phyloP scores from a whole-genome alignment of 2,329 filamentous ascomycete genomes.

The Phyllosticta citribraziliensis region DNA sequence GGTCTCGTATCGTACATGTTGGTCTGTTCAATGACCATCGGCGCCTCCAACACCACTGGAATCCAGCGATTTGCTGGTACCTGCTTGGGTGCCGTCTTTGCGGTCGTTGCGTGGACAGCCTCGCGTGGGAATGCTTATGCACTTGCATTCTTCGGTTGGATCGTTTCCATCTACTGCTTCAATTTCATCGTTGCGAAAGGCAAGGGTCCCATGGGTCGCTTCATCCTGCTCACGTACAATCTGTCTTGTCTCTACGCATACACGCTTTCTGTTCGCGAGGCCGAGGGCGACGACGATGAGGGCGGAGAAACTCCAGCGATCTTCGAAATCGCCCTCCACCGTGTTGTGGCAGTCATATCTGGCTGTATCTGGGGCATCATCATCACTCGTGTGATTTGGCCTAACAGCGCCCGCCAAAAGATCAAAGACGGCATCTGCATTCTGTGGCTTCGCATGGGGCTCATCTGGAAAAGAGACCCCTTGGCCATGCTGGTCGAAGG shows the following conservation, averaged over 20 bases:
- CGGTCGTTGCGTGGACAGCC: slow-evolving; percentile 68
- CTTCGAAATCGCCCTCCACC: slow-evolving; percentile 75
- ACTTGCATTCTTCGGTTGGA: slow-evolving; percentile 72
- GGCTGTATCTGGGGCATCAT: slow-evolving; percentile 90
- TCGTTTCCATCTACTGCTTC: slow-evolving; percentile 74
- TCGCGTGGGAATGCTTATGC: slow-evolving; percentile 63
- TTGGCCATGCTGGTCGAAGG: slow-evolving; percentile 55
- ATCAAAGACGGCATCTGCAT: slow-evolving; percentile 82
- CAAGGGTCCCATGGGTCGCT: slow-evolving; percentile 83
- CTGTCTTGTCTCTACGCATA: slow-evolving; percentile 91
- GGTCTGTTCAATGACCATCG: slow-evolving; percentile 95
- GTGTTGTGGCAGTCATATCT: slow-evolving; percentile 74
- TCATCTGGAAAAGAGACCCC: slow-evolving; percentile 93
- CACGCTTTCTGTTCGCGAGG: slow-evolving; percentile 69
- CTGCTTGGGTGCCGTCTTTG: slow-evolving; percentile 65
- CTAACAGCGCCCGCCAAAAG: slow-evolving; percentile 79
- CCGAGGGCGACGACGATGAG: slow-evolving; percentile 76
- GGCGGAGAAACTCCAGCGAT: slow-evolving; percentile 77
- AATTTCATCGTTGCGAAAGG: slow-evolving; percentile 78
- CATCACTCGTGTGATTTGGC: slow-evolving; percentile 83
- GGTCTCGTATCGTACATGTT: slow-evolving; percentile 95
- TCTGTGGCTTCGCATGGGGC: slow-evolving; percentile 87
- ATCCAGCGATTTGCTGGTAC: slow-evolving; percentile 81
- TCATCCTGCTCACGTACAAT: slow-evolving; percentile 93
- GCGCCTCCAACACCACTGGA: slow-evolving; percentile 88